Evolutionary conservation across 2,329 filamentous ascomycete genomes (phyloP).

Genomic region (Cladophialophora exuberans): DNA sequence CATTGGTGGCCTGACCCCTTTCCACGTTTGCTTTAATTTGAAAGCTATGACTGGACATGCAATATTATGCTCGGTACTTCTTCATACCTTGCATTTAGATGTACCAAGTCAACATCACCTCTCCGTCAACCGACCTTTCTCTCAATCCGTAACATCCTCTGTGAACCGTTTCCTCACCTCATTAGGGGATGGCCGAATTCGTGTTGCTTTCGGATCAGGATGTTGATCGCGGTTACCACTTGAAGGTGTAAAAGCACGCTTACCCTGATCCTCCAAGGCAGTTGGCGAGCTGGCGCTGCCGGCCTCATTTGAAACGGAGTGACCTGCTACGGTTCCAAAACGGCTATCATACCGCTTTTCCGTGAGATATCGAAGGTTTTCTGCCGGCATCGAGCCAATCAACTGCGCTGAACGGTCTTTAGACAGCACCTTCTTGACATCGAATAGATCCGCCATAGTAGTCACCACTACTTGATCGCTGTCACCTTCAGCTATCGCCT

Average conservation of each 20-base stretch:
- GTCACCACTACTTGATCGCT: conserved; percentile 38
- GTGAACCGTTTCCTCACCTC: conserved; percentile 37
- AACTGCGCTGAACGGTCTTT: conserved; percentile 41
- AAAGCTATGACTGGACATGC: too few species aligned
- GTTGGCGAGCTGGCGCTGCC: not conserved
- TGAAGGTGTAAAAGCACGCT: conserved; percentile 35
- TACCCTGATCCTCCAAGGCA: conserved; percentile 27
- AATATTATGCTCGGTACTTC: too few species aligned
- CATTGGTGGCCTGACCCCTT: too few species aligned
- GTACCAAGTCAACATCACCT: too few species aligned
- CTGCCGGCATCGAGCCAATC: conserved; percentile 43
- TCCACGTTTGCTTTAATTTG: too few species aligned
- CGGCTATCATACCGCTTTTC: conserved; percentile 34
- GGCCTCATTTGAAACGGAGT: conserved; percentile 1
- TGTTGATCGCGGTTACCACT: conserved; percentile 29
- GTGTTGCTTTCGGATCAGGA: conserved; percentile 29
- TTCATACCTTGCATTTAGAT: too few species aligned
- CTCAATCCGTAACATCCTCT: conserved; percentile 1
- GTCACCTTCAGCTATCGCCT: conserved; percentile 43
- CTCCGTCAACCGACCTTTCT: too few species aligned
- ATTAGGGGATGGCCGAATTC: conserved; percentile 35
- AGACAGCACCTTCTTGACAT: conserved; percentile 43
- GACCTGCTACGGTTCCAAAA: conserved; percentile 4
- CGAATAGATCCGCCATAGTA: conserved; percentile 45
- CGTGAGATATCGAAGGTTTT: conserved; percentile 31